Conservation (phyloP, 2,329 filamentous ascomycete species). For the Tolypocladium amazonense region DNA sequence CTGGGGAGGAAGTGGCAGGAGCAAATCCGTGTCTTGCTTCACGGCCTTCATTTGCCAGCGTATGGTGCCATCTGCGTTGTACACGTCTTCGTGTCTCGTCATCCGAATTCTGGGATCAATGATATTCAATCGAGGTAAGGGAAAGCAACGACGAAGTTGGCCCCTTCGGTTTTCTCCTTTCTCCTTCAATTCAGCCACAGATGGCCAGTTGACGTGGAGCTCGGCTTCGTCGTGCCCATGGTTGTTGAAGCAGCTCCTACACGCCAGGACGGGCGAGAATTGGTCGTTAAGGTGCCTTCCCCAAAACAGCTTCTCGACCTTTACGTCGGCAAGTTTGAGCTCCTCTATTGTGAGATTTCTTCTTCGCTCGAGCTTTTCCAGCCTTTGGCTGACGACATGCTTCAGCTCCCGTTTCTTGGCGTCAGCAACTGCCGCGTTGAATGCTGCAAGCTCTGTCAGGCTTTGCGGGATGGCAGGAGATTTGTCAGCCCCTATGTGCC, state of each 20-base stretch:
- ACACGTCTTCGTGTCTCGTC: slow-evolving; percentile 4
- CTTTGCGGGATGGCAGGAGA: slow-evolving; percentile 26
- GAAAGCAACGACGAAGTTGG: slow-evolving; percentile 17
- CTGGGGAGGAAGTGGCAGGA: slow-evolving; percentile 9
- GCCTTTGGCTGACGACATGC: slow-evolving; percentile 11
- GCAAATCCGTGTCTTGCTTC: slow-evolving; percentile 9
- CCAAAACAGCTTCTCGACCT: slow-evolving; percentile 11
- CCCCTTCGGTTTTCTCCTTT: slow-evolving; percentile 18
- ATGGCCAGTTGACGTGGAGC: slow-evolving; percentile 20
- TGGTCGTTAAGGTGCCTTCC: slow-evolving; percentile 16
- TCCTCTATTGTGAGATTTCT: slow-evolving; percentile 1
- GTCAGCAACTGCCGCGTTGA: slow-evolving; percentile 19
- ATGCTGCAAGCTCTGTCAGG: slow-evolving; percentile 21
- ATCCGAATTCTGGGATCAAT: slow-evolving; percentile 4
- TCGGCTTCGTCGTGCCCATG: slow-evolving; percentile 5
- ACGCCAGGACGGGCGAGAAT: slow-evolving; percentile 22
- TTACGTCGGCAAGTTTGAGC: neutral
- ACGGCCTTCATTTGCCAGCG: slow-evolving; percentile 16
- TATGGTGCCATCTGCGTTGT: slow-evolving; percentile 12
- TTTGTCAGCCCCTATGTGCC: slow-evolving; percentile 21
- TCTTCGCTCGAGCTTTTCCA: slow-evolving; percentile 9
- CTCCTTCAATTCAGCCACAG: slow-evolving; percentile 23
- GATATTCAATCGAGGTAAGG: slow-evolving; percentile 18
- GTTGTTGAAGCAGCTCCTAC: slow-evolving; percentile 21
- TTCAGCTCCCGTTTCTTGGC: slow-evolving; percentile 12